phyloP scores from a whole-genome alignment of 345 rosid species.

The Aurinia saxatilis region DNA sequence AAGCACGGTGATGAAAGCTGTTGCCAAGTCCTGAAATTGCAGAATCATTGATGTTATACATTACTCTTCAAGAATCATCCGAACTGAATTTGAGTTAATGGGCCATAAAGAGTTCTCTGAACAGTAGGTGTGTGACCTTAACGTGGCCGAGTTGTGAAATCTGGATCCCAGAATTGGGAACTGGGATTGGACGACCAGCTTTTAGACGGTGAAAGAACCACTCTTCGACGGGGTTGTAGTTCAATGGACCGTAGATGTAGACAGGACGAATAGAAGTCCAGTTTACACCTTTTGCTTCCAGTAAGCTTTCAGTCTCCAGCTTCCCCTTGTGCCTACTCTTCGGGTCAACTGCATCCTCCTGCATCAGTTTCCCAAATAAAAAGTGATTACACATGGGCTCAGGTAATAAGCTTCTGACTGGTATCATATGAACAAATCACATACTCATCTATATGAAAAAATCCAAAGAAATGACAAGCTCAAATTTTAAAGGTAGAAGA shows the following conservation, averaged over 20 bases:
- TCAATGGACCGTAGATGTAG: slow-evolving; percentile 92
- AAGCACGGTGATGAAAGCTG: slow-evolving; percentile 62
- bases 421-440: neutral
- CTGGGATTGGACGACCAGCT: slow-evolving; percentile 89
- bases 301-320: slow-evolving; percentile 72
- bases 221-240: slow-evolving; percentile 97
- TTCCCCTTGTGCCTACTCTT: slow-evolving; percentile 99
- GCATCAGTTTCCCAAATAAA: slow-evolving; percentile 7
- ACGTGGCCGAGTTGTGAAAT: slow-evolving; percentile 93
- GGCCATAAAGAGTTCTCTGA: neutral
- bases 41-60: slow-evolving; percentile 10
- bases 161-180: slow-evolving; percentile 80
- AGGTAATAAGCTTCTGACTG: neutral
- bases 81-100: neutral
- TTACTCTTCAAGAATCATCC: neutral
- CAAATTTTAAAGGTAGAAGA: neutral
- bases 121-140: slow-evolving; percentile 48
- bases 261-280: slow-evolving; percentile 94
- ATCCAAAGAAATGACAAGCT: neutral
- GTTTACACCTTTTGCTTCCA: slow-evolving; percentile 64
- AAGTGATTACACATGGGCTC: neutral
- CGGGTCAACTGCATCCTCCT: slow-evolving; percentile 91
- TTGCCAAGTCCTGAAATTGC: slow-evolving; percentile 73
- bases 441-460: neutral
- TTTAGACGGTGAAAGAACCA: slow-evolving; percentile 97